These are phyloP conservation scores for Geotrichum europaeum DNA, from an alignment of 1,139 yeast species.

Conservation along the genomic window DNA sequence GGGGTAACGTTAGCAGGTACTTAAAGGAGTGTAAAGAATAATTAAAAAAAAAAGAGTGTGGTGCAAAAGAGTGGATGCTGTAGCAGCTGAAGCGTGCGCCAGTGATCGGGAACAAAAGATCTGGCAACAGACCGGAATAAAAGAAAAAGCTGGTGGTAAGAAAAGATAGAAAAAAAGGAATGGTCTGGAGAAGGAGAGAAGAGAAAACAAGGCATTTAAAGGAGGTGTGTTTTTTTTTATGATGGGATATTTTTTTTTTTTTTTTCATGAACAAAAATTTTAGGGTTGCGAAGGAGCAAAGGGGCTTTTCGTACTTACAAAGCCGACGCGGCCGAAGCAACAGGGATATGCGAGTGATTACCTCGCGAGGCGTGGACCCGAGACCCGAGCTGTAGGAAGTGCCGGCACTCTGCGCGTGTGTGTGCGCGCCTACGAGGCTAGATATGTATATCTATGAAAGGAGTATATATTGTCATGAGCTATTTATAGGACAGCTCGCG, in stretches of 20 bases:
- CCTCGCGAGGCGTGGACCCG: neutral
- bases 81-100: neutral
- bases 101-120: neutral
- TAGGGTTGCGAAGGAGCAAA: neutral
- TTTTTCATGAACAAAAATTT: neutral
- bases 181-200: neutral
- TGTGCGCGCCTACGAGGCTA: neutral
- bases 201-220: neutral
- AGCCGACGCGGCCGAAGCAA: neutral
- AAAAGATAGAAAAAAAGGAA: neutral
- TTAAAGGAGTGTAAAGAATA: slow-evolving; percentile 2
- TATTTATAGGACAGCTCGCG: slow-evolving; percentile 16
- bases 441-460: neutral
- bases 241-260: neutral
- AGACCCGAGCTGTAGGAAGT: neutral
- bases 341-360: neutral
- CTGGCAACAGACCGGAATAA: neutral
- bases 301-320: neutral
- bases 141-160: slow-evolving; percentile 5
- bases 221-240: neutral
- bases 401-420: neutral
- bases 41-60: neutral
- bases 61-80: neutral
- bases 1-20: neutral
- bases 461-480: neutral